Percentiles rank a stretch among this genome's conserved stretches.
phyloP scores from a whole-genome alignment of 495 filamentous ascomycete genomes.

The Penicillium desertorum region DNA sequence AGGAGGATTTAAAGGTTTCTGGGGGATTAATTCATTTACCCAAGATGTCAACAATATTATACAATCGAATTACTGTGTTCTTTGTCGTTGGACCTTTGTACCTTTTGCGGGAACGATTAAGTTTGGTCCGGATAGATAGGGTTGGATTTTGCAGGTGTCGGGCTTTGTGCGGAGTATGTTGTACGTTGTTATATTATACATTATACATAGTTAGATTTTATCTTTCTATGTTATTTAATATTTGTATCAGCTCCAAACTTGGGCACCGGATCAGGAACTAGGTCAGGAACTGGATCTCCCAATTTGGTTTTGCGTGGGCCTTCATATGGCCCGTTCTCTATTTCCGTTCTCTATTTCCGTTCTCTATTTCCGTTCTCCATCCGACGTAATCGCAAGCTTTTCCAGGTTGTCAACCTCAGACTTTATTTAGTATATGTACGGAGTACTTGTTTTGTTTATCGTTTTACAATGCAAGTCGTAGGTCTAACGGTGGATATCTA shows the following conservation, averaged over 20 bases:
- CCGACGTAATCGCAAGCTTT: neutral
- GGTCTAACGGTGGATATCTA: no score
- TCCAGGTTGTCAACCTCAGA: no score
- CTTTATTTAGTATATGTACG: no score
- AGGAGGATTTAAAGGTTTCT: no score
- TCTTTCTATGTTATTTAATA: neutral
- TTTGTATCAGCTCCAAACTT: neutral
- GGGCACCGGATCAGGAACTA: neutral
- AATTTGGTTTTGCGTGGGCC: neutral
- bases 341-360: neutral
- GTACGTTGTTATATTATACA: neutral
- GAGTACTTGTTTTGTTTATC: no score
- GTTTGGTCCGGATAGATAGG: conserved; percentile 34
- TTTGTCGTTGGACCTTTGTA: conserved; percentile 1
- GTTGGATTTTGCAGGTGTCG: conserved; percentile 9
- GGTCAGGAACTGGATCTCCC: neutral
- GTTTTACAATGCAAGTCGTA: no score
- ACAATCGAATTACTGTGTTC: conserved; percentile 9
- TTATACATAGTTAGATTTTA: no score
- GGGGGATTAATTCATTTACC: no score
- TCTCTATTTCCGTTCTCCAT: no score
- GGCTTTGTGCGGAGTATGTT: no score
- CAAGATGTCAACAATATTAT: neutral
- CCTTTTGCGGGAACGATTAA: conserved; percentile 27
- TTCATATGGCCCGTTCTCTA: neutral